phyloP scores from a whole-genome alignment of 345 rosid genomes.

The Barbarea vulgaris region DNA sequence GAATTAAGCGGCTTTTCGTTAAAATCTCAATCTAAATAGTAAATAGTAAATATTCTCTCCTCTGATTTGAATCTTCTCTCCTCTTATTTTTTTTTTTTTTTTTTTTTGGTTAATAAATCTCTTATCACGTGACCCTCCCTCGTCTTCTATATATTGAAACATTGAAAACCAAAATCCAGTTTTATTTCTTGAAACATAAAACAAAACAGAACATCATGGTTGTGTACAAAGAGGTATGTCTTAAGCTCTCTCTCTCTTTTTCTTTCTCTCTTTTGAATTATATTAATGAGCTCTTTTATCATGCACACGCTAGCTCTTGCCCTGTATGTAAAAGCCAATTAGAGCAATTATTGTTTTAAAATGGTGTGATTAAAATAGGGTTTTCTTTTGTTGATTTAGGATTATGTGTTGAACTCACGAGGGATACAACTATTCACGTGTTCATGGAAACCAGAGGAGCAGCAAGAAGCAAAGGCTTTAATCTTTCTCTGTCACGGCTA shows the following conservation, averaged over 20 bases:
- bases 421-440: constrained; percentile 76
- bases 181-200: background rate
- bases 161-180: constrained; percentile 6
- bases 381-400: constrained; percentile 41
- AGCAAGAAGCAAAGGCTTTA: constrained; percentile 66
- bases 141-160: constrained; percentile 14
- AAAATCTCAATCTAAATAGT: background rate
- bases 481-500: constrained; percentile 87
- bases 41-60: too few species aligned
- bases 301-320: background rate
- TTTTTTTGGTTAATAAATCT: background rate
- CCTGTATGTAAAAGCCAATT: background rate
- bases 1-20: constrained; percentile 3
- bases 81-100: background rate
- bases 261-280: background rate
- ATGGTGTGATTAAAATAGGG: background rate
- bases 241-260: background rate
- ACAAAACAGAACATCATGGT: constrained; percentile 27
- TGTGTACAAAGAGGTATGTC: constrained; percentile 27
- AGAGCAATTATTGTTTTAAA: background rate
- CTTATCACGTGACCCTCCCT: constrained; percentile 3
- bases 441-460: constrained; percentile 59
- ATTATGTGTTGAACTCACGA: constrained; percentile 55
- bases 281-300: background rate
- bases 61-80: background rate